A percentile compares a stretch with the other conserved stretches of the same genome.
These are phyloP conservation scores for Ophiostoma triangulosporum DNA, from an alignment of 2,329 filamentous ascomycete genomes.

Conservation along the genomic window DNA sequence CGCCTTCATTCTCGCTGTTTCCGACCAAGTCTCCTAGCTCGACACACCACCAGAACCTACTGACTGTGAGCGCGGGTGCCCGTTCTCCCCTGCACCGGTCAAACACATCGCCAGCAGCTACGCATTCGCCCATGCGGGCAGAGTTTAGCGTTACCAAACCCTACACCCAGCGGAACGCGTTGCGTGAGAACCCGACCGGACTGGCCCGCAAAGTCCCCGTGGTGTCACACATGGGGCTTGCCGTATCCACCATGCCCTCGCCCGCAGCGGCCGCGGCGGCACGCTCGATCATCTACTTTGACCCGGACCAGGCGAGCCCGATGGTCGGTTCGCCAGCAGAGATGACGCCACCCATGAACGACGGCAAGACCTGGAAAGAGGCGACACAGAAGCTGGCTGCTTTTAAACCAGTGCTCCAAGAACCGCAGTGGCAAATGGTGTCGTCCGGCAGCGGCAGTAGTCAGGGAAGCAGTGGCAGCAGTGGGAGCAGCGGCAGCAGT, in stretches of 20 bases:
- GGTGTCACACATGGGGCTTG: neutral
- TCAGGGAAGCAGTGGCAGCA: conserved; percentile 2
- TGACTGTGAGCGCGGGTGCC: conserved; percentile 4
- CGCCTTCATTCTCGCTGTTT: conserved; percentile 34
- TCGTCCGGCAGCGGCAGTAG: conserved; percentile 20
- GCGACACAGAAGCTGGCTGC: conserved; percentile 14
- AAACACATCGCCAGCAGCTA: conserved; percentile 30
- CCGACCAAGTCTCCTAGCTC: conserved; percentile 23
- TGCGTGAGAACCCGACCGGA: conserved; percentile 14
- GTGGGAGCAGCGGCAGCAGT: conserved; percentile 12
- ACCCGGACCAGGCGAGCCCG: conserved; percentile 23
- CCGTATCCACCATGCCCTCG: neutral
- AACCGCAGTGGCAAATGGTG: conserved; percentile 36
- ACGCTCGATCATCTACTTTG: conserved; percentile 17
- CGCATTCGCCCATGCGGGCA: conserved; percentile 22
- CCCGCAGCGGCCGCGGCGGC: neutral
- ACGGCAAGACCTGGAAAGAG: neutral
- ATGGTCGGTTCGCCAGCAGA: conserved; percentile 30
- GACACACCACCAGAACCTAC: conserved; percentile 11
- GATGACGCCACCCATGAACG: conserved; percentile 13
- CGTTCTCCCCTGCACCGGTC: conserved; percentile 32
- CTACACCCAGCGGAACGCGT: conserved; percentile 5
- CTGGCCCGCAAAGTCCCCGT: neutral
- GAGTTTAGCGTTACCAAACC: neutral
- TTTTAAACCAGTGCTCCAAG: conserved; percentile 24